phyloP scores from a whole-genome alignment of 768 basidiomycete species.

The Xerocomellus intermedius region DNA sequence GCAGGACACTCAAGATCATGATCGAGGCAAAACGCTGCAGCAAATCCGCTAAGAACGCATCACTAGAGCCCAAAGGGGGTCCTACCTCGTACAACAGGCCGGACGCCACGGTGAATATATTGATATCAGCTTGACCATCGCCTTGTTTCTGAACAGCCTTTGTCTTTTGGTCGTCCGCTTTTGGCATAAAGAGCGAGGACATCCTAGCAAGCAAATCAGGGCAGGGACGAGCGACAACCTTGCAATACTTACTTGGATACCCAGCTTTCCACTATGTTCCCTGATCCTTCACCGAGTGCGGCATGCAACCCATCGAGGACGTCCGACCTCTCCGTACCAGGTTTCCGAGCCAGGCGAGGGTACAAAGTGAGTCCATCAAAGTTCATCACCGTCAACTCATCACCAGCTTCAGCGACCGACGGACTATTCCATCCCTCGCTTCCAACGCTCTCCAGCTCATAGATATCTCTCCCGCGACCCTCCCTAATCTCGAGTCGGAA shows the following conservation, averaged over 20 bases:
- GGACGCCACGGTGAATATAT: constrained; percentile 98
- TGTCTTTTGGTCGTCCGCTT: constrained; percentile 21
- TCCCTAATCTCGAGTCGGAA: constrained; percentile 80
- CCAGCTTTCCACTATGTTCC: constrained; percentile 47
- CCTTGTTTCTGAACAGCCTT: constrained; percentile 26
- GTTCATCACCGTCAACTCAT: constrained; percentile 77
- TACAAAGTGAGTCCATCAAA: constrained; percentile 91
- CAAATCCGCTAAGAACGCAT: not conserved
- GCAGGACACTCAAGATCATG: constrained; percentile 95
- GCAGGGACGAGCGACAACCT: not conserved
- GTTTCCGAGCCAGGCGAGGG: constrained; percentile 65
- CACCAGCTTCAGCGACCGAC: constrained; percentile 62
- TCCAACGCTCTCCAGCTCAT: constrained; percentile 79
- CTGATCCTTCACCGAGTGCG: constrained; percentile 29
- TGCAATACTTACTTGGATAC: constrained; percentile 47
- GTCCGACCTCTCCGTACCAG: constrained; percentile 80
- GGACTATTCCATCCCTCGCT: constrained; percentile 88
- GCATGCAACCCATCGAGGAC: constrained; percentile 57
- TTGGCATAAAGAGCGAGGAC: constrained; percentile 42
- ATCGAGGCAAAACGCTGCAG: constrained; percentile 91
- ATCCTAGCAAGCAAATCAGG: constrained; percentile 33
- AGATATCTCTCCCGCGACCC: constrained; percentile 80
- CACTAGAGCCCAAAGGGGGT: not conserved
- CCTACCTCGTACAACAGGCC: constrained; percentile 92
- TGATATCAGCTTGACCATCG: constrained; percentile 80